Conservation (phyloP, 768 basidiomycete genomes). For the Pleurotus cornucopiae region DNA sequence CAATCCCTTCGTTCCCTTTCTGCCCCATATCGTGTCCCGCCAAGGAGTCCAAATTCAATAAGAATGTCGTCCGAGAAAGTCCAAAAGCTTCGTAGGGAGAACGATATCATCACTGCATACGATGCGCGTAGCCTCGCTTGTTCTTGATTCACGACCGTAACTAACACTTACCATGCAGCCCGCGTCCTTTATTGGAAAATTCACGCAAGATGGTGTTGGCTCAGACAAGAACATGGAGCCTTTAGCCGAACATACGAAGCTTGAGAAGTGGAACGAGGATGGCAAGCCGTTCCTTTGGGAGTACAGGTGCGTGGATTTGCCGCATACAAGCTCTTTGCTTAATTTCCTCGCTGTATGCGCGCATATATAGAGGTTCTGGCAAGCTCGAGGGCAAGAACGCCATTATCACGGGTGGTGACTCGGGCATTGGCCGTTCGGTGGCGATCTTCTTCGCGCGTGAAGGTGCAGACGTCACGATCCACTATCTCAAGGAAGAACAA, state of each 20-base stretch:
- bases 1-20: too few relatives aligned
- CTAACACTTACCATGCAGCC: conserved; percentile 40
- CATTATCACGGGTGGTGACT: conserved; percentile 35
- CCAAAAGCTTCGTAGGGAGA: neutral
- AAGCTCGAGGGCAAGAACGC: conserved; percentile 30
- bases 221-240: conserved; percentile 21
- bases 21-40: too few relatives aligned
- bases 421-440: conserved; percentile 48
- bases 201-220: neutral
- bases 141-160: conserved; percentile 20
- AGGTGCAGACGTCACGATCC: conserved; percentile 49
- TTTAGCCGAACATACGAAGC: conserved; percentile 27
- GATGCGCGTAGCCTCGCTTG: conserved; percentile 20
- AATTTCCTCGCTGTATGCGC: neutral
- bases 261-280: conserved; percentile 46
- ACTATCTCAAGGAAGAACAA: conserved; percentile 53
- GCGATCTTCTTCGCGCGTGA: conserved; percentile 50
- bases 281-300: conserved; percentile 47
- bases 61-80: neutral
- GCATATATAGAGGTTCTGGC: neutral
- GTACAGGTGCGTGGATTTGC: conserved; percentile 41
- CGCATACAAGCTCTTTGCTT: neutral
- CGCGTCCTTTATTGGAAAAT: conserved; percentile 17
- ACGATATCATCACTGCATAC: conserved; percentile 30
- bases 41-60: too few relatives aligned